Evolutionary conservation across 2,329 filamentous ascomycete genomes (phyloP).

Genomic region (Exserohilum turcica): DNA sequence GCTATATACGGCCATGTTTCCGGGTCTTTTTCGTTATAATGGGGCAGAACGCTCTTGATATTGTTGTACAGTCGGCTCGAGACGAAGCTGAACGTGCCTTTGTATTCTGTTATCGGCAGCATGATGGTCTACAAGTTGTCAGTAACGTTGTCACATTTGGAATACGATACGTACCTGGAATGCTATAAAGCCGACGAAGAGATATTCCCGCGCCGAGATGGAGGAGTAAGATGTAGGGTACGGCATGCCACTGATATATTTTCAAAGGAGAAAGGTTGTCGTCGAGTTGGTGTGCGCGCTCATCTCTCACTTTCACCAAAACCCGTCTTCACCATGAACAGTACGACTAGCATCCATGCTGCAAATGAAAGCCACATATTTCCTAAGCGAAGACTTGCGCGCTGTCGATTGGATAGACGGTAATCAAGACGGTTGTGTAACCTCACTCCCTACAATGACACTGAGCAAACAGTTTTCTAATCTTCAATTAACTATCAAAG

Average conservation of each 20-base stretch:
- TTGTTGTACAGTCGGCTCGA: not conserved
- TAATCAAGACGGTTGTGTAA: too few relatives aligned
- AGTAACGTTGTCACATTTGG: not conserved
- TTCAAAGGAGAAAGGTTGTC: not conserved
- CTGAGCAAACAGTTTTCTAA: not conserved
- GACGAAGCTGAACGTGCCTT: conserved; percentile 8
- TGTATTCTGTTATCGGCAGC: not conserved
- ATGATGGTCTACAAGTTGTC: not conserved
- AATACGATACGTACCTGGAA: not conserved
- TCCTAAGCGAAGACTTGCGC: too few relatives aligned
- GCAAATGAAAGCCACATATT: too few relatives aligned
- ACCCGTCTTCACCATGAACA: not conserved
- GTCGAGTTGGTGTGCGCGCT: not conserved
- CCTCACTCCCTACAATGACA: not conserved
- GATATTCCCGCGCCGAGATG: too few relatives aligned
- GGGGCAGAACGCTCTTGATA: not conserved
- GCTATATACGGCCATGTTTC: conserved; percentile 11
- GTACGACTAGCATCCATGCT: too few relatives aligned
- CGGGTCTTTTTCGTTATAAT: conserved; percentile 1
- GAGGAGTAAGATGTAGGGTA: too few relatives aligned
- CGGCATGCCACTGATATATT: too few relatives aligned
- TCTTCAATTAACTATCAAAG: not conserved
- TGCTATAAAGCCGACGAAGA: not conserved
- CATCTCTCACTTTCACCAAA: not conserved
- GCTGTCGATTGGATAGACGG: too few relatives aligned